Base-by-base conservation (phyloP, 148 eudicot species). In the Pouteria glomerata region DNA sequence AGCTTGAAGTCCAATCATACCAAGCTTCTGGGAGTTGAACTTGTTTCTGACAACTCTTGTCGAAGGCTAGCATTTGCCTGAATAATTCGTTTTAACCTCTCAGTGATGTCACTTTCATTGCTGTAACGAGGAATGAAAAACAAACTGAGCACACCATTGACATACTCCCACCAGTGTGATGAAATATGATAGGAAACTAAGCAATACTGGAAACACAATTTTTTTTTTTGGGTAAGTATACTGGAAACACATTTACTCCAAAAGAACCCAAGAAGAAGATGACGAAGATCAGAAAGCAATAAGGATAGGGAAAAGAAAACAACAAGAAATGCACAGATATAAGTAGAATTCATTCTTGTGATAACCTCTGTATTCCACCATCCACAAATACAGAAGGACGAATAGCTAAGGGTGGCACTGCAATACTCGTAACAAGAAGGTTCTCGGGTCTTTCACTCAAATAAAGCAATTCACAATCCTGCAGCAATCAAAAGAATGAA, bases 341-440 rank as follows among this genome's bases (percentile, higher is more conserved):
- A 44, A 75, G 70, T 19, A 37, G n/a, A 64, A 71, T 19, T 21
- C 33, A 50, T 42, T 34, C 3, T 30, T 53, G 59, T 52, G 66
- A 56, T 34, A 14, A 92, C 99, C 99, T 92, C 69, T 80, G 89
- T 47, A 75, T 47, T 81, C 94, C 92, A 81, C 96, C 94, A 45
- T 88, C 99, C 56, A 88, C 94, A 78, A 85, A 76, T 71, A 90
- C 90, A 73, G 99, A 96, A 78, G 99, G 99, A 19, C 99, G 99
- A 69, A 96, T 76, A 78, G 96, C 72, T 76, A 80, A 73, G 29
- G 99, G 99, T n/a, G 99, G 99, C 78, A 96, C 96, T 41, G 83
- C 79, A 50, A 96, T 79, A 77, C 66, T 85, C 48, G 88, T 83
- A 50, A 87, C 78, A 57, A 96, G 39, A 73, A 96, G 93, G 47